Evolutionary conservation across 148 eudicot species (phyloP), one percentile per base, ranked within the genome.

Genomic region (Hydrangea macrophylla): DNA sequence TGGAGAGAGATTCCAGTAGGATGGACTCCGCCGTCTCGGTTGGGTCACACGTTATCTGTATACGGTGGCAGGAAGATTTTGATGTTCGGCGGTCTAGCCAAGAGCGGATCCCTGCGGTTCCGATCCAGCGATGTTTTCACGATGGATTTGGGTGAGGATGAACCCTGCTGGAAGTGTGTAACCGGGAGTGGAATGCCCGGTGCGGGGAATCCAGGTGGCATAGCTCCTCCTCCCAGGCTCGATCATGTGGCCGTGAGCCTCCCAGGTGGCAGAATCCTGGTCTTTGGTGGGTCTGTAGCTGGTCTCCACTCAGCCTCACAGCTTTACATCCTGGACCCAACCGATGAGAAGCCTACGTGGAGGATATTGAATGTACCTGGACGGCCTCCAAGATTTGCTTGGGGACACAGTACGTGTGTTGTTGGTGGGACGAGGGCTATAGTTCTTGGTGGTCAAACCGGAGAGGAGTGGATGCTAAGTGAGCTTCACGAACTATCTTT

Each of bases 221-320:
- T 86, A 15, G 94, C 96, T 67, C 98, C 98, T 60, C 94, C 98
- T 37, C 98, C 98, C 9, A 79, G 98, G 72, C 89, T 92, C 15
- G 98, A 92, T 73, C 98, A 92, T 55, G 98, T 92, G 62, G 98
- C 98, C 0, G 92, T 92, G 68, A 92, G 96, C 79, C 94, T 92
- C 2, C 96, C 98, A 0, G 98, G 98, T 67, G 98, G 98, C 18
- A 88, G 96, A 65, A 90, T 92, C 40, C 78, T 92, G 23, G 87
- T 92, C 22, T 92, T 92, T 78, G 98, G 98, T 48, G 98, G 98
- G 26, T 92, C 98, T 5, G 96, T 92, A 69, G 96, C 98, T 2
- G 98, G 98, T 51, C 98, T 92, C 44, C 98, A 92, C 79, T 92
- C 98, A 1, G 98, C 96, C 23, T 90, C 98, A 17, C 98, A 88